Base-by-base conservation (phyloP, 1,284 basidiomycete genomes). In the Trichosporon sp. region DNA sequence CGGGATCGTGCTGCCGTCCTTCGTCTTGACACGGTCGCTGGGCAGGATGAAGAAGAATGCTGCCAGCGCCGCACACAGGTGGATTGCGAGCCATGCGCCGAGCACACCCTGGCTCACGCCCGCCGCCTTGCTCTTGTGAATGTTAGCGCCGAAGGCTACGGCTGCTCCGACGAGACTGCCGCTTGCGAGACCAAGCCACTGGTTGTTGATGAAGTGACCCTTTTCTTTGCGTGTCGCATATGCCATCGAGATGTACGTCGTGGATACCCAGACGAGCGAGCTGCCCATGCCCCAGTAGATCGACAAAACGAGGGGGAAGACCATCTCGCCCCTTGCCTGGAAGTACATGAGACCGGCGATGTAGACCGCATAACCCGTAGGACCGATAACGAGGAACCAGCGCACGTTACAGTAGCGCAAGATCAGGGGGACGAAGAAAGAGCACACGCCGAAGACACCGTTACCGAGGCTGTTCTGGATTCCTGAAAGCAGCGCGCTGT, bases 321-420 rank as follows among this genome's bases (percentile, higher is more conserved):
- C 40, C 65, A 66, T 66, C 46, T 66, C 65, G 31, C 40, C 51
- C 1, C 32, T 46, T 11, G 65, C 65, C 32, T 66, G 65, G 46
- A 66, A 66, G 65, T 66, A 66, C 65, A 66, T 66, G 46, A 66
- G 65, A 11, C 65, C 46, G 31, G 51, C 40, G 31, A 66, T 66
- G 46, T 66, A 66, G 46, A 66, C 46, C 4, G 65, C 65, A 35
- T 66, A 66, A 6, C 65, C 65, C 31, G 65, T 66, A 37, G 65
- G 65, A 32, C 65, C 65, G 46, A 66, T 21, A 8, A 66, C 40
- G 46, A 66, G 65, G 40, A 46, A 43, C 65, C 65, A 66, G 31
- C 65, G 65, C 7, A 66, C 65, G 16, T 54, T 66, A n/a, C 48
- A 46, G 19, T 51, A 48, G 31, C 65, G 65, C 14, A 66, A 14